Percentiles rank a stretch among this genome's conserved stretches.
Evolutionary conservation across 345 rosid species (phyloP).

Genomic region (Dimocarpus longan): DNA sequence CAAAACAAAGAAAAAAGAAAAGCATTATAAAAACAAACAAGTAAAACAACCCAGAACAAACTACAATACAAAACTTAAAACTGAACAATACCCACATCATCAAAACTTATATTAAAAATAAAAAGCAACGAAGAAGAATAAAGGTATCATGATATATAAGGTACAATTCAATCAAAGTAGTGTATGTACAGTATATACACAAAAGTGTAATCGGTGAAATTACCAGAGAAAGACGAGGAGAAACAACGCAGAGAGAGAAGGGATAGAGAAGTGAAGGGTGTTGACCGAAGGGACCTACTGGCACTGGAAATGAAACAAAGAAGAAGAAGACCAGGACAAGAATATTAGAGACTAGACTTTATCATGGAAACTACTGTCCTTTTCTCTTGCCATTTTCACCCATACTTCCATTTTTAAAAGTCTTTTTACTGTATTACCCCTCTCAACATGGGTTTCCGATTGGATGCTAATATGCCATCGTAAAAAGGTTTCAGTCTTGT

Average conservation of each 20-base stretch:
- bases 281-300: neutral
- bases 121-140: neutral
- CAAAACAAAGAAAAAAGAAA: neutral
- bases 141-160: neutral
- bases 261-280: neutral
- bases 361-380: neutral
- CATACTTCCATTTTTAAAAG: neutral
- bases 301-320: neutral
- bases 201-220: neutral
- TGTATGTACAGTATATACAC: neutral
- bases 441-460: neutral
- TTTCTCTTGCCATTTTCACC: too few species aligned
- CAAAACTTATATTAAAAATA: neutral
- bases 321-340: neutral
- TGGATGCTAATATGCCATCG: neutral
- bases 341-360: neutral
- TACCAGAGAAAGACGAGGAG: conserved; percentile 35
- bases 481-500: neutral
- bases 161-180: neutral
- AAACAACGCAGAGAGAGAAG: conserved; percentile 8
- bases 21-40: neutral
- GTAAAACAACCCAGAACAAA: conserved; percentile 2
- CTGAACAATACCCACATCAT: neutral
- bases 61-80: neutral
- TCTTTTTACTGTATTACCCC: conserved; percentile 7